Conservation (phyloP, 306 rosid genomes). For the Clitoria ternatea region DNA sequence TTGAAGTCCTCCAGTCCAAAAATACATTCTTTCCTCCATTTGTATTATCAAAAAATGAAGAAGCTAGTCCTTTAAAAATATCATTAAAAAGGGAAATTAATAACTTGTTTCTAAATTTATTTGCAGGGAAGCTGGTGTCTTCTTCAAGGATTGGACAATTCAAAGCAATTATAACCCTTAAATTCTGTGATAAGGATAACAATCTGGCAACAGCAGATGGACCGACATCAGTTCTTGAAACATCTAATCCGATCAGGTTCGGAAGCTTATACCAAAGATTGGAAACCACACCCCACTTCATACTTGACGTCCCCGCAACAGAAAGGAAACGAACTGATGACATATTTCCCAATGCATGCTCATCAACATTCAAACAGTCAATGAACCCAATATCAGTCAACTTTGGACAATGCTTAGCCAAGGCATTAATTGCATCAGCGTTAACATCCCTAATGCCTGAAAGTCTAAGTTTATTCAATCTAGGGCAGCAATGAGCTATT, state of each 20-base stretch:
- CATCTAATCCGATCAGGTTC: constrained; percentile 79
- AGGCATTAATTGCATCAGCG: constrained; percentile 74
- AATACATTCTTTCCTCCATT: constrained; percentile 69
- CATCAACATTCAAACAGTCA: constrained; percentile 86
- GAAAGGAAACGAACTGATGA: constrained; percentile 77
- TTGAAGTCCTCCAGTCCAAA: constrained; percentile 76
- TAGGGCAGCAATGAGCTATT: constrained; percentile 79
- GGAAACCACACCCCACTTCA: constrained; percentile 88
- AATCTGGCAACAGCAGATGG: constrained; percentile 71
- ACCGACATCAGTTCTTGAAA: constrained; percentile 91
- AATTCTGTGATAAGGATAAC: constrained; percentile 62
- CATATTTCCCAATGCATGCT: constrained; percentile 77
- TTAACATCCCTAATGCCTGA: constrained; percentile 88
- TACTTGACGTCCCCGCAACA: constrained; percentile 83
- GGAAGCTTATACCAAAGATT: constrained; percentile 89
- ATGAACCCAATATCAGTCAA: constrained; percentile 88
- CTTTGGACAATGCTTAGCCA: constrained; percentile 68
- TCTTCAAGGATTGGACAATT: constrained; percentile 84
- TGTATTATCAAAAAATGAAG: constrained; percentile 64
- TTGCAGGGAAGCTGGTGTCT: constrained; percentile 54
- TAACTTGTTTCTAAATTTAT: constrained; percentile 73
- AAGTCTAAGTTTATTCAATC: constrained; percentile 71
- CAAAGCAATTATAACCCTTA: constrained; percentile 88
- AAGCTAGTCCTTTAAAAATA: constrained; percentile 75
- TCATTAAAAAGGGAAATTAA: constrained; percentile 75